These are phyloP conservation scores for Monoraphidium neglectum DNA, from an alignment of 139 green algal genomes.

Conservation along the genomic window DNA sequence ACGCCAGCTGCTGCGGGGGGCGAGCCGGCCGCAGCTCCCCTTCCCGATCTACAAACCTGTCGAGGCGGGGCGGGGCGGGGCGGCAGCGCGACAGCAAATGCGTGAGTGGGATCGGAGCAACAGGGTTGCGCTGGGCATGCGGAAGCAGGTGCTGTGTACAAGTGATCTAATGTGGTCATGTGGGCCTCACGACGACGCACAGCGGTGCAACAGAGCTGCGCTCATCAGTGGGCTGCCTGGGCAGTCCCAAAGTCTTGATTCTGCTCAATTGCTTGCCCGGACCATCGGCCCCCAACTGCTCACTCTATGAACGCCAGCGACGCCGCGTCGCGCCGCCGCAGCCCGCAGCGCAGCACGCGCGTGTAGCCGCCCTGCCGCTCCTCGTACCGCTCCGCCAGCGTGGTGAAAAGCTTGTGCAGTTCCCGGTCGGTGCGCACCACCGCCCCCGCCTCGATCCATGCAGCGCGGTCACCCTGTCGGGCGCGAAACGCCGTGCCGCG, in stretches of 20 bases:
- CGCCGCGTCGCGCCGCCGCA: slow-evolving; percentile 73
- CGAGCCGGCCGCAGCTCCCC: slow-evolving; percentile 81
- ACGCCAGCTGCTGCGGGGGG: slow-evolving; percentile 20
- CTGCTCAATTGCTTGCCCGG: neutral
- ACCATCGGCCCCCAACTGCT: too few relatives aligned
- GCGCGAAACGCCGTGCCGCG: neutral
- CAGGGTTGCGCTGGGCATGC: too few relatives aligned
- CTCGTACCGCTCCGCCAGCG: slow-evolving; percentile 84
- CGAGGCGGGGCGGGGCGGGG: too few relatives aligned
- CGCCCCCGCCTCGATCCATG: slow-evolving; percentile 52
- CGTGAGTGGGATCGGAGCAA: too few relatives aligned
- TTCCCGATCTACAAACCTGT: slow-evolving; percentile 84
- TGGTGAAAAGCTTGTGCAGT: slow-evolving; percentile 88
- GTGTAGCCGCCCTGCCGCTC: slow-evolving; percentile 89
- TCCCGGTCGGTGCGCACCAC: slow-evolving; percentile 77
- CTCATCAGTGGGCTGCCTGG: too few relatives aligned
- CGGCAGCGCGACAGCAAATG: too few relatives aligned
- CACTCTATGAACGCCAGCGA: slow-evolving; percentile 93
- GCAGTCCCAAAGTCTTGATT: too few relatives aligned
- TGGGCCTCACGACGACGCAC: too few relatives aligned
- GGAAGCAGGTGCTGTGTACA: too few relatives aligned
- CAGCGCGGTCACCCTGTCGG: slow-evolving; percentile 68
- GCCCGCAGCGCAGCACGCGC: slow-evolving; percentile 71
- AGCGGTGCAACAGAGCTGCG: too few relatives aligned
- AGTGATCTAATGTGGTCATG: too few relatives aligned